Evolutionary conservation across 352 stramenopile genomes (phyloP).

Genomic region (Phytophthora sp.): DNA sequence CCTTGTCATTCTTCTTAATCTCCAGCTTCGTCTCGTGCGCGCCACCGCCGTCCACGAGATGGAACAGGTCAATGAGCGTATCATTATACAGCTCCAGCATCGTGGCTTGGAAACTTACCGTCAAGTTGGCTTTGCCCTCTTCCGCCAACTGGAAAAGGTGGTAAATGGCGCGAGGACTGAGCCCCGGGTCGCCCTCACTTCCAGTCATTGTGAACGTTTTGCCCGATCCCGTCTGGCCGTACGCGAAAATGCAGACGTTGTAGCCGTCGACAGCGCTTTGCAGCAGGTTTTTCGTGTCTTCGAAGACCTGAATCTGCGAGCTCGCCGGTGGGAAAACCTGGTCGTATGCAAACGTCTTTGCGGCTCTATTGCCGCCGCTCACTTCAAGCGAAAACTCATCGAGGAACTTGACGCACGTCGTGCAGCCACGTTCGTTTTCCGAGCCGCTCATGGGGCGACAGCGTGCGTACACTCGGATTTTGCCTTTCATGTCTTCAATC

Average conservation of each 20-base stretch:
- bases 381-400: slow-evolving; percentile 90
- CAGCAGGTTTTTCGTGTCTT: slow-evolving; percentile 93
- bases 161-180: slow-evolving; percentile 89
- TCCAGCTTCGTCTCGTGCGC: slow-evolving; percentile 84
- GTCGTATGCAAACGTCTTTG: slow-evolving; percentile 92
- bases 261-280: slow-evolving; percentile 92
- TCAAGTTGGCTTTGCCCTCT: slow-evolving; percentile 53
- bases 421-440: slow-evolving; percentile 83
- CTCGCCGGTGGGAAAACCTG: slow-evolving; percentile 84
- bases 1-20: slow-evolving; percentile 94
- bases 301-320: slow-evolving; percentile 89
- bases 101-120: slow-evolving; percentile 80
- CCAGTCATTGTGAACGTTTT: slow-evolving; percentile 96
- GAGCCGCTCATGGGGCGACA: slow-evolving; percentile 92
- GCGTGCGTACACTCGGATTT: slow-evolving; percentile 93
- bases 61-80: slow-evolving; percentile 88
- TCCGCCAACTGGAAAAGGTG: slow-evolving; percentile 85
- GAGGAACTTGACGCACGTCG: slow-evolving; percentile 66
- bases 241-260: slow-evolving; percentile 95
- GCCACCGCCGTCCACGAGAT: slow-evolving; percentile 69
- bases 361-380: slow-evolving; percentile 63
- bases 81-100: slow-evolving; percentile 96
- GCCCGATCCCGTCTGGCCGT: slow-evolving; percentile 92
- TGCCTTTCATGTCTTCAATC: slow-evolving; percentile 97
- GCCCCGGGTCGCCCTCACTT: slow-evolving; percentile 63